phyloP scores from a whole-genome alignment of 1,139 yeast species.

The Yamadazyma aaseri region DNA sequence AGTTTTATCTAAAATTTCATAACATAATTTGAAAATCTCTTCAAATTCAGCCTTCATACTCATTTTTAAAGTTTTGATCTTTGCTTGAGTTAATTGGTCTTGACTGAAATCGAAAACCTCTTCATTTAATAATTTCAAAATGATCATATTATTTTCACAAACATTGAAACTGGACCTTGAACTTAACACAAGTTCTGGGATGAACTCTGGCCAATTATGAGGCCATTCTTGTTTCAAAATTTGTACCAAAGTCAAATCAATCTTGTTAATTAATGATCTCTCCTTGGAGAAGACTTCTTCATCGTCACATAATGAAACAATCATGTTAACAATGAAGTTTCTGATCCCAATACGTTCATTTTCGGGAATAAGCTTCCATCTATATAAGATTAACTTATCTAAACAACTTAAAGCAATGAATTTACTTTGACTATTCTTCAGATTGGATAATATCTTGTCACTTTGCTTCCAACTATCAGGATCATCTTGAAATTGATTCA shows the following conservation, averaged over 20 bases:
- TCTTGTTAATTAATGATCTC: constrained; percentile 84
- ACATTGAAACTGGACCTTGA: constrained; percentile 86
- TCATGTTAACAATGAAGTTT: constrained; percentile 88
- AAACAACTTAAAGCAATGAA: constrained; percentile 88
- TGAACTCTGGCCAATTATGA: constrained; percentile 94
- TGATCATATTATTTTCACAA: constrained; percentile 96
- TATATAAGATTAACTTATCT: constrained; percentile 84
- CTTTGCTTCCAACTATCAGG: constrained; percentile 96
- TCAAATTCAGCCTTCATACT: constrained; percentile 90
- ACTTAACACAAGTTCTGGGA: constrained; percentile 87
- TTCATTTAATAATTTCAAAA: constrained; percentile 83
- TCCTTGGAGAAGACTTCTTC: constrained; percentile 73
- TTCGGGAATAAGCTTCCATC: constrained; percentile 90
- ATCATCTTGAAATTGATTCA: constrained; percentile 89
- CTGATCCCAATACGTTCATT: constrained; percentile 88
- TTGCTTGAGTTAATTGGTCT: constrained; percentile 95
- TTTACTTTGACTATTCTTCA: constrained; percentile 81
- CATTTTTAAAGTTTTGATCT: constrained; percentile 75
- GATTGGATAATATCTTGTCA: constrained; percentile 79
- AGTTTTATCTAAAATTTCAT: constrained; percentile 88
- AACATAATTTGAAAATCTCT: constrained; percentile 89
- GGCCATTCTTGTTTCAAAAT: constrained; percentile 99
- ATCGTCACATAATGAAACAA: constrained; percentile 85
- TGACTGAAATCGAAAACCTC: constrained; percentile 94
- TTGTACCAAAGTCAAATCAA: constrained; percentile 90